phyloP scores from a whole-genome alignment of 768 basidiomycete genomes.

The Phylloporus arenicola region DNA sequence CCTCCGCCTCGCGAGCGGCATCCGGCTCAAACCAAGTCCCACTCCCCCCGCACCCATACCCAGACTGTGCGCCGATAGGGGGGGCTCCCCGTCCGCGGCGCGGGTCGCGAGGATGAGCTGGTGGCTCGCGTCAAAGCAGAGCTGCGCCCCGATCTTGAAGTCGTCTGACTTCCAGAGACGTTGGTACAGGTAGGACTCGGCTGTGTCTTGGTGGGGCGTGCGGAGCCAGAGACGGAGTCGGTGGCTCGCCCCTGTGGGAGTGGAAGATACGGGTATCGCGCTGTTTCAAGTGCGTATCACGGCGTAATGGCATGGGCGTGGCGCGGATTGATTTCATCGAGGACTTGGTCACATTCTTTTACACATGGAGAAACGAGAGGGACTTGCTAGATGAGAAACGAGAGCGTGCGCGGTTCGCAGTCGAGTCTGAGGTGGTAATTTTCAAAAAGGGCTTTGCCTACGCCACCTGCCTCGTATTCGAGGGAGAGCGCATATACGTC shows the following conservation, averaged over 20 bases:
- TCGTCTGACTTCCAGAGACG: slow-evolving; percentile 61
- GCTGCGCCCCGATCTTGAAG: slow-evolving; percentile 54
- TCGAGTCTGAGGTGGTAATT: slow-evolving; percentile 49
- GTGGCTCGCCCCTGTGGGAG: slow-evolving; percentile 54
- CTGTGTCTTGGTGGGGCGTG: slow-evolving; percentile 25
- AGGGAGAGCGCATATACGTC: slow-evolving; percentile 50
- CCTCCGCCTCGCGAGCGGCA: slow-evolving; percentile 6
- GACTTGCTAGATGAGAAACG: slow-evolving; percentile 59
- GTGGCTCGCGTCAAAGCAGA: slow-evolving; percentile 49
- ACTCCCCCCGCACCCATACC: not conserved
- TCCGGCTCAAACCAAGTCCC: not conserved
- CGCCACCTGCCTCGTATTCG: slow-evolving; percentile 62
- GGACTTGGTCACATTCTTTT: not conserved
- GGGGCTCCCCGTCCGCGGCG: not conserved
- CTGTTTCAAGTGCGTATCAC: slow-evolving; percentile 24
- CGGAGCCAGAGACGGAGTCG: slow-evolving; percentile 62
- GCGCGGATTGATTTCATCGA: not conserved
- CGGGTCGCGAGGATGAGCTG: slow-evolving; percentile 48
- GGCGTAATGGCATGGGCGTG: not conserved
- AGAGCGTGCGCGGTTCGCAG: slow-evolving; percentile 47
- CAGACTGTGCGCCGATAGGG: not conserved
- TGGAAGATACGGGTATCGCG: slow-evolving; percentile 49
- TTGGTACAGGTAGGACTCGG: slow-evolving; percentile 48
- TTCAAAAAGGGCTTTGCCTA: slow-evolving; percentile 50
- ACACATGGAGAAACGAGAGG: not conserved